Evolutionary conservation across 2,329 filamentous ascomycete species (phyloP), one percentile per base, ranked within the genome.

Genomic region (Phialophora chinensis): DNA sequence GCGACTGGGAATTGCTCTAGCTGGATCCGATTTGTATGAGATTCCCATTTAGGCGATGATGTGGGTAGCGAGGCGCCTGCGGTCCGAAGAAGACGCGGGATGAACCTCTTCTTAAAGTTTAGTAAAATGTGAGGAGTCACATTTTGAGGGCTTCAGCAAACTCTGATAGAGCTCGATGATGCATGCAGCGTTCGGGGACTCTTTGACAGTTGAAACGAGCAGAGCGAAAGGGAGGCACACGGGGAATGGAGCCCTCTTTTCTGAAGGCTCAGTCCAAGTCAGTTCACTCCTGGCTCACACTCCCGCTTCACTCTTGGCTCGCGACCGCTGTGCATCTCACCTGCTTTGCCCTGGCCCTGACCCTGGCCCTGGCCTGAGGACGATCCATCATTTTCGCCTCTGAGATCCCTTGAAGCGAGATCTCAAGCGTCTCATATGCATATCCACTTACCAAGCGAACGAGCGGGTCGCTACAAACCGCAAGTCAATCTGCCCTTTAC

Each of bases 381-480:
- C 7, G 20, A 17, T 53, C 23, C 2, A 27, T 53, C 49, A 53
- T 53, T 27, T 53, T 29, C 10, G 20, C 10, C 49, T 27, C 11
- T 27, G 49, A 53, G 49, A 53, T 53, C 49, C n/a, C 11, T 12
- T 1, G 27, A 27, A 25, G 49, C 49, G 23, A 53, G 49, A 53
- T 53, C 49, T 20, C 27, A 53, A 4, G 12, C 11, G 20, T 14
- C 49, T 29, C 14, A 29, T 4, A 25, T 29, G 49, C 49, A 53
- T 53, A 29, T 53, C 49, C 27, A 29, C 49, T 27, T 8, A 20
- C n/a, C 27, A 27, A 53, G 49, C 49, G 49, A 53, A 53, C 27
- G 27, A 53, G 20, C 49, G 49, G 11, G 14, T 29, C 20, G 49
- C 49, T 29, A 5, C 11, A n/a, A 53, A 29, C 20, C 49, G 11